Evolutionary conservation across 1,284 basidiomycete genomes (phyloP).

Genomic region (Moesziomyces sp.): DNA sequence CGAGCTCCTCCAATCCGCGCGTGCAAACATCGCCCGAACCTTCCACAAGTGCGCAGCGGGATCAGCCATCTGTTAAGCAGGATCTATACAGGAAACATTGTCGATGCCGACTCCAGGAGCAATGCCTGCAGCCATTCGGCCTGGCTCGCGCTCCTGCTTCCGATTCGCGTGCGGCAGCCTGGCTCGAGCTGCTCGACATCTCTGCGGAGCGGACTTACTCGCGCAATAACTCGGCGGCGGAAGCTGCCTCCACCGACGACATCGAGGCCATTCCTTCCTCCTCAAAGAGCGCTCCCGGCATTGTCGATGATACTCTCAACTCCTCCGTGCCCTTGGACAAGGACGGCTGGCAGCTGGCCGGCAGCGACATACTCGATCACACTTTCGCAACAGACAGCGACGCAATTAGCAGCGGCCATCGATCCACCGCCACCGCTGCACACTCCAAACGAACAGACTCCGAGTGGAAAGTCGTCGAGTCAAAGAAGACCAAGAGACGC

Average conservation of each 20-base stretch:
- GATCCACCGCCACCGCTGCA: too few species aligned
- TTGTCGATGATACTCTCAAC: slow-evolving; percentile 1
- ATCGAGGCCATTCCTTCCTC: not conserved
- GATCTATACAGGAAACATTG: not conserved
- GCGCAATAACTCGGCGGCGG: not conserved
- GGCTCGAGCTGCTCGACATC: not conserved
- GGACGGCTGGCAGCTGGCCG: slow-evolving; percentile 48
- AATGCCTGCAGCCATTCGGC: slow-evolving; percentile 1
- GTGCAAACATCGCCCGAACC: too few species aligned
- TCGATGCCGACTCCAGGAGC: not conserved
- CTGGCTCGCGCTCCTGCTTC: not conserved
- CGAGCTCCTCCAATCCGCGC: too few species aligned
- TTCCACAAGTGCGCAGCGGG: too few species aligned
- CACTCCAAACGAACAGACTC: slow-evolving; percentile 3
- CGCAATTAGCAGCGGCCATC: not conserved
- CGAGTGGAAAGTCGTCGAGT: slow-evolving; percentile 39
- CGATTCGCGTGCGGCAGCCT: not conserved
- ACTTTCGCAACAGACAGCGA: not conserved
- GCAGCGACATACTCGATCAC: not conserved
- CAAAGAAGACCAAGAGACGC: slow-evolving; percentile 24
- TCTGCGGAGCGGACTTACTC: too few species aligned
- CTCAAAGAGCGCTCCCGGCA: not conserved
- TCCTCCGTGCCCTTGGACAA: slow-evolving; percentile 30
- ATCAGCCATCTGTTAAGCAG: not conserved
- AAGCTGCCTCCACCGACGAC: too few species aligned